phyloP scores from a whole-genome alignment of 345 rosid species.

The Corymbia maculata region DNA sequence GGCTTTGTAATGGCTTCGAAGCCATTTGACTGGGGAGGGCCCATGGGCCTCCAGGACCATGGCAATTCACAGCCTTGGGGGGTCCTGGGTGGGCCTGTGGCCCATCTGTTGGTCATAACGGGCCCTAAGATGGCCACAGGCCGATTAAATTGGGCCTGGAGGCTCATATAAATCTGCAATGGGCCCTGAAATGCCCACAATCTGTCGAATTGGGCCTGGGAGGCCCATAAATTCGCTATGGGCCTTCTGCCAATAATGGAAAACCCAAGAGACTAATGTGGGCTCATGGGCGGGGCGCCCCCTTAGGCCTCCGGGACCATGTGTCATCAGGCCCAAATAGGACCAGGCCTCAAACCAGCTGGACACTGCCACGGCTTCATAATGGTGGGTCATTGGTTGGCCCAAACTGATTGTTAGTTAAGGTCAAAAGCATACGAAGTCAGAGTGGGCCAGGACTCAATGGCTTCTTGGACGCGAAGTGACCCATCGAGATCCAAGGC shows the following conservation, averaged over 20 bases:
- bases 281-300: not conserved
- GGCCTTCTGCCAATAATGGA: not conserved
- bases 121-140: too few species aligned
- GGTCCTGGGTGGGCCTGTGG: not conserved
- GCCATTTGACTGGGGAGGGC: not conserved
- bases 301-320: not conserved
- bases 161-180: not conserved
- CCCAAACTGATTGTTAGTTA: not conserved
- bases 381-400: not conserved
- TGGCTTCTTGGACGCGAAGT: not conserved
- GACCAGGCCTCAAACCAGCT: not conserved
- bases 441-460: not conserved
- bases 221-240: not conserved
- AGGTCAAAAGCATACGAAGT: not conserved
- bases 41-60: not conserved
- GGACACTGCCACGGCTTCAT: not conserved
- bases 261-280: not conserved
- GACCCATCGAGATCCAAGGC: not conserved
- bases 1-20: not conserved
- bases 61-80: not conserved
- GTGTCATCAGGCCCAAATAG: not conserved
- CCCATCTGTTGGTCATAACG: not conserved
- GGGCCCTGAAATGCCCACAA: not conserved
- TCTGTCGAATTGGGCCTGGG: accelerated
- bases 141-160: not conserved